These are phyloP conservation scores for Linaria vulgaris DNA, from an alignment of 257 asterid genomes.

Conservation along the genomic window DNA sequence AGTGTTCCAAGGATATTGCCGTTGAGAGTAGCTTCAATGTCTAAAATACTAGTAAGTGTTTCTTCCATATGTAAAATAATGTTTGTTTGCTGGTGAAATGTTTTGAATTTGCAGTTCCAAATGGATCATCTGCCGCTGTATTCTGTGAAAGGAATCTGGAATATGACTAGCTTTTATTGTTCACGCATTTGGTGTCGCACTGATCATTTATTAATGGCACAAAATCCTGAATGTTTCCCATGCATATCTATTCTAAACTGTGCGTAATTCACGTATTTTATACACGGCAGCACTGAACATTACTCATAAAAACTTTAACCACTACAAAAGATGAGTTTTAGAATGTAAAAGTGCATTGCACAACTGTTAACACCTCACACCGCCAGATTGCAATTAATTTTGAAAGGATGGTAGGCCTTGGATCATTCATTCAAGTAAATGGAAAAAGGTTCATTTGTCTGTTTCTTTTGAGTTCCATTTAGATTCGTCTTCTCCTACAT, in stretches of 20 bases:
- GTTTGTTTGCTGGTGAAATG: conserved; percentile 24
- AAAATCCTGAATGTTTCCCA: not conserved
- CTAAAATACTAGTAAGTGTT: conserved; percentile 74
- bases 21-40: conserved; percentile 85
- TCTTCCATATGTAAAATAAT: conserved; percentile 90
- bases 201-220: conserved; percentile 20
- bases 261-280: too few species aligned
- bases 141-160: conserved; percentile 15
- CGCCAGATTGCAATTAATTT: not conserved
- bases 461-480: not conserved
- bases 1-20: conserved; percentile 71
- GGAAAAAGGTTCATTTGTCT: conserved; percentile 4
- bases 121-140: conserved; percentile 20
- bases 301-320: too few species aligned
- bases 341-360: conserved; percentile 7
- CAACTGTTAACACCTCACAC: conserved; percentile 2
- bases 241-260: too few species aligned
- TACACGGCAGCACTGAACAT: too few species aligned
- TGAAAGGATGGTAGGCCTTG: conserved; percentile 17
- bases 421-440: conserved; percentile 14
- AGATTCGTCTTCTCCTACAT: too few species aligned
- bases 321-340: not conserved
- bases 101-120: conserved; percentile 13
- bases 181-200: not conserved
- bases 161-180: conserved; percentile 19